Conservation (phyloP, 2,329 filamentous ascomycete genomes). For the Pestalotiopsis fici region DNA sequence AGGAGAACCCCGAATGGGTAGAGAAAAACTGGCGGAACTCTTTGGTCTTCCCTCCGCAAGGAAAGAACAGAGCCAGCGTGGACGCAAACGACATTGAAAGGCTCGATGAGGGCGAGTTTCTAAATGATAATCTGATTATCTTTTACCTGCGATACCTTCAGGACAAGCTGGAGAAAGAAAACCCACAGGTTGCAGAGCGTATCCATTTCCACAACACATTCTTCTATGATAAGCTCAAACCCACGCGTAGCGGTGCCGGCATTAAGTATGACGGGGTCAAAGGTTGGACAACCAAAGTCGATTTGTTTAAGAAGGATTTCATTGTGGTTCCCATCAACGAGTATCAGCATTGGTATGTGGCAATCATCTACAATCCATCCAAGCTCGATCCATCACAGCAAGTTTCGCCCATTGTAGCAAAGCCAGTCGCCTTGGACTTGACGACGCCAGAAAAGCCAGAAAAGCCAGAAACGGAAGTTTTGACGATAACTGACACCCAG, state of each 20-base stretch:
- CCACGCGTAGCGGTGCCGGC: constrained; percentile 48
- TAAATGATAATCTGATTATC: constrained; percentile 91
- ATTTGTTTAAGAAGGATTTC: constrained; percentile 85
- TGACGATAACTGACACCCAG: not conserved
- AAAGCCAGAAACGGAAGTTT: not conserved
- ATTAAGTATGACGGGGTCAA: constrained; percentile 87
- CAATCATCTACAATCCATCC: constrained; percentile 88
- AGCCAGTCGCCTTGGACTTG: not conserved
- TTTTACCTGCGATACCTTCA: constrained; percentile 84
- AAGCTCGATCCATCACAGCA: constrained; percentile 49
- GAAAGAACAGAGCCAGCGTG: constrained; percentile 64
- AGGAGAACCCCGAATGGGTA: constrained; percentile 51
- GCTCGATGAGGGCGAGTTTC: constrained; percentile 79
- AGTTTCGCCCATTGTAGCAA: not conserved
- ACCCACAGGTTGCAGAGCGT: constrained; percentile 58
- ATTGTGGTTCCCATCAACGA: constrained; percentile 93
- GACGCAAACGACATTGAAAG: constrained; percentile 73
- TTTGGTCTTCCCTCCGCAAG: constrained; percentile 60
- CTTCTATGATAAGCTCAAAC: constrained; percentile 80
- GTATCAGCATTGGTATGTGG: constrained; percentile 86
- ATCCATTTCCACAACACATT: constrained; percentile 93
- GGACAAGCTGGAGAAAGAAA: constrained; percentile 53
- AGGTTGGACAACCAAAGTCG: constrained; percentile 83
- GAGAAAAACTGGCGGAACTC: constrained; percentile 53
- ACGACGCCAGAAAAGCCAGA: not conserved